These are phyloP conservation scores for Wallacemonas rigidus DNA, from an alignment of 208 protist genomes.

Conservation along the genomic window DNA sequence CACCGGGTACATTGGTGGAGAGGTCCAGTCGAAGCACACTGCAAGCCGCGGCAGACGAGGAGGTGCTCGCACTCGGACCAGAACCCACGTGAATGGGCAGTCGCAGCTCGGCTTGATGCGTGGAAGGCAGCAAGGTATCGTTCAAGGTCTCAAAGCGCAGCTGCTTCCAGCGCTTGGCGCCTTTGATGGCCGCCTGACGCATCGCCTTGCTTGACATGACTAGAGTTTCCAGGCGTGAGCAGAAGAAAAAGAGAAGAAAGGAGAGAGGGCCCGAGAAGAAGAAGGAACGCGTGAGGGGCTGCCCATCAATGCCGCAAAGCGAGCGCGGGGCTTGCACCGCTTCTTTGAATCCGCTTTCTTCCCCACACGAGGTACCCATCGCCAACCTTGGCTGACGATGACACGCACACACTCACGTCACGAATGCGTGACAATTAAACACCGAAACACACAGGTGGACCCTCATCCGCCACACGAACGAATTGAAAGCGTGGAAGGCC, in stretches of 20 bases:
- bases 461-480: no score
- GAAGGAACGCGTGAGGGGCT: neutral
- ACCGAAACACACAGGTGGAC: no score
- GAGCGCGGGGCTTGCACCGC: no score
- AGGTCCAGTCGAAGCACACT: conserved; percentile 23
- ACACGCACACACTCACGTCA: no score
- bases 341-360: no score
- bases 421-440: no score
- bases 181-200: conserved; percentile 23
- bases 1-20: conserved; percentile 26
- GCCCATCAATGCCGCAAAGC: no score
- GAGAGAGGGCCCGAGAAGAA: conserved; percentile 4
- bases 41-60: neutral
- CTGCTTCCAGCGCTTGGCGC: conserved; percentile 36
- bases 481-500: no score
- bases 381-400: no score
- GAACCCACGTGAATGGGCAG: conserved; percentile 19
- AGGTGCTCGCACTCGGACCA: neutral
- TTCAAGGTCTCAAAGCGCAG: conserved; percentile 34
- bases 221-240: neutral
- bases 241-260: conserved; percentile 16
- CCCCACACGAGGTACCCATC: no score
- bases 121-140: conserved; percentile 22
- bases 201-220: conserved; percentile 11
- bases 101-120: conserved; percentile 14